phyloP scores from a whole-genome alignment of 257 asterid species.

The Knoxia roxburghii region DNA sequence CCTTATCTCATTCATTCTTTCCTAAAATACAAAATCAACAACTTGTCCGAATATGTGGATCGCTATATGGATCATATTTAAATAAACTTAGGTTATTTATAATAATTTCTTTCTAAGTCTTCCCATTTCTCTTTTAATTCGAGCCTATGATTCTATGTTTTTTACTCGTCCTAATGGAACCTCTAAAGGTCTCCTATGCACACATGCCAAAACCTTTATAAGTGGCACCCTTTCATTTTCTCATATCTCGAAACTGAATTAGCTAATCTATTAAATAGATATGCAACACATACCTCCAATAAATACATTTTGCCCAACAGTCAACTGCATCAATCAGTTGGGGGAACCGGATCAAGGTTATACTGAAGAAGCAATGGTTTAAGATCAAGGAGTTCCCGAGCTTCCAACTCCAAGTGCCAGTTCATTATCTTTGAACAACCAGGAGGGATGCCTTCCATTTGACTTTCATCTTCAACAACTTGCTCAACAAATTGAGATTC shows the following conservation, averaged over 20 bases:
- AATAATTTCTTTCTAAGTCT: too few relatives aligned
- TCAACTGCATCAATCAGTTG: slow-evolving; percentile 29
- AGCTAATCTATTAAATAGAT: slow-evolving; percentile 16
- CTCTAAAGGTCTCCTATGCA: too few relatives aligned
- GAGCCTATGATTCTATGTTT: too few relatives aligned
- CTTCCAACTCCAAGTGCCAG: slow-evolving; percentile 59
- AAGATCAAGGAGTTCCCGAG: slow-evolving; percentile 47
- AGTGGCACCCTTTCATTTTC: too few relatives aligned
- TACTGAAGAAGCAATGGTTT: slow-evolving; percentile 67
- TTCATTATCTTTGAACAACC: slow-evolving; percentile 30
- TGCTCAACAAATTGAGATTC: slow-evolving; percentile 91
- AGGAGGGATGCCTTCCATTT: slow-evolving; percentile 83
- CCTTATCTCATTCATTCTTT: background rate
- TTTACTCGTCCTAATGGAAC: too few relatives aligned
- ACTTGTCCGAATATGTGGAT: too few relatives aligned
- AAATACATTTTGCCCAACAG: background rate
- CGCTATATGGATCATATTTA: too few relatives aligned
- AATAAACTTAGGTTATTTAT: too few relatives aligned
- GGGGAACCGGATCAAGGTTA: slow-evolving; percentile 46
- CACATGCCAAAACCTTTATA: too few relatives aligned
- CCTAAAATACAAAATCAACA: too few relatives aligned
- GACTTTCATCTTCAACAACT: slow-evolving; percentile 87
- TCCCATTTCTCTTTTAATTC: too few relatives aligned
- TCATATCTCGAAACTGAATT: too few relatives aligned
- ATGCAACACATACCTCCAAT: slow-evolving; percentile 1